phyloP scores from a whole-genome alignment of 2,329 filamentous ascomycete species.

The Acarospora socialis region DNA sequence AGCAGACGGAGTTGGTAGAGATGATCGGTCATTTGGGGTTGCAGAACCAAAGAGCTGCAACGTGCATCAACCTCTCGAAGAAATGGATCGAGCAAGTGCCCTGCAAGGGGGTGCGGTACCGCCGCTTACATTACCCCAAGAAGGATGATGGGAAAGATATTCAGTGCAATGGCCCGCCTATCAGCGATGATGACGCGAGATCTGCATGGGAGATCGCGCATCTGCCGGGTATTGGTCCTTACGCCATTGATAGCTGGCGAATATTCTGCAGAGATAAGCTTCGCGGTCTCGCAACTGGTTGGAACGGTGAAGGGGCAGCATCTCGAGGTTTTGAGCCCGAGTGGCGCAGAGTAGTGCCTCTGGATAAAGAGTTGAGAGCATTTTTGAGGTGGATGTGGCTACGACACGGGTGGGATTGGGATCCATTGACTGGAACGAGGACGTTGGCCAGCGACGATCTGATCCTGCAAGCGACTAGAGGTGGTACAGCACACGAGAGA shows the following conservation, averaged over 20 bases:
- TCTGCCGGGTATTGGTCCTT: constrained; percentile 60
- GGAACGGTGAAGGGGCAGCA: background rate
- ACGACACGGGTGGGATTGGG: constrained; percentile 70
- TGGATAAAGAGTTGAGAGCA: constrained; percentile 78
- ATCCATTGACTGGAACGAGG: constrained; percentile 58
- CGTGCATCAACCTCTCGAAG: constrained; percentile 56
- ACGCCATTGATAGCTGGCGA: constrained; percentile 79
- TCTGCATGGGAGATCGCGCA: constrained; percentile 74
- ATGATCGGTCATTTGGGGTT: constrained; percentile 61
- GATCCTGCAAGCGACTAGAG: too few relatives aligned
- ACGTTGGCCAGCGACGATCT: too few relatives aligned
- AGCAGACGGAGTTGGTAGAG: constrained; percentile 40
- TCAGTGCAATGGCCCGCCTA: constrained; percentile 32
- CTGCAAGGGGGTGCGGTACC: constrained; percentile 39
- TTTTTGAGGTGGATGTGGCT: constrained; percentile 88
- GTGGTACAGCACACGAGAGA: too few relatives aligned
- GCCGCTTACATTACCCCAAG: constrained; percentile 41
- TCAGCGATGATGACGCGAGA: constrained; percentile 31
- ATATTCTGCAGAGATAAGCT: constrained; percentile 81
- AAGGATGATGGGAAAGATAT: constrained; percentile 36
- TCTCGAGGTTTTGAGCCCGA: constrained; percentile 30
- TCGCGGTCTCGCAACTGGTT: constrained; percentile 32
- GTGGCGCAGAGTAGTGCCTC: constrained; percentile 74
- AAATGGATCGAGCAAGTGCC: constrained; percentile 55
- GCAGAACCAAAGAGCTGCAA: constrained; percentile 49